Percentiles rank a stretch among this genome's conserved stretches.
Conservation (phyloP, 495 filamentous ascomycete genomes). For the Glonium stellatum region DNA sequence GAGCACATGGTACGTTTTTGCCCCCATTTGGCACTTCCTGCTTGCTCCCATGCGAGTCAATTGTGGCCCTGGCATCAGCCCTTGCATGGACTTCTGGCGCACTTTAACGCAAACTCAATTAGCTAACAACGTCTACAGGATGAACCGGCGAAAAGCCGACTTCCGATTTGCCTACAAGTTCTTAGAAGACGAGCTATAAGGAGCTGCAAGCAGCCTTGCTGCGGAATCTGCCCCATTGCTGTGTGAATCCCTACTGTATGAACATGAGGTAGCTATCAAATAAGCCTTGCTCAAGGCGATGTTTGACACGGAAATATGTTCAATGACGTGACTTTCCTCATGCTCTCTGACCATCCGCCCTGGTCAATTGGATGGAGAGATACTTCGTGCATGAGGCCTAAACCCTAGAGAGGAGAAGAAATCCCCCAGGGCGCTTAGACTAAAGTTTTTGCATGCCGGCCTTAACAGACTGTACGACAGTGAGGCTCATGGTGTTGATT, state of each 20-base stretch:
- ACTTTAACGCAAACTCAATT: neutral
- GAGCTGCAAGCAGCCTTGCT: neutral
- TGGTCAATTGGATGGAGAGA: neutral
- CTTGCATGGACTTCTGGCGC: neutral
- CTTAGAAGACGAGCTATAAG: constrained; percentile 78
- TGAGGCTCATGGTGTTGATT: no score
- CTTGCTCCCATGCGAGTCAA: neutral
- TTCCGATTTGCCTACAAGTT: constrained; percentile 99
- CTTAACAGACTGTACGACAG: no score
- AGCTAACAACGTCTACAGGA: constrained; percentile 52
- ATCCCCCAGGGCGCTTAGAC: no score
- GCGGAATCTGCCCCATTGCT: neutral
- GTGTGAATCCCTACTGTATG: constrained; percentile 1
- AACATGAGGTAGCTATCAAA: constrained; percentile 3
- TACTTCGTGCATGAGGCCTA: neutral
- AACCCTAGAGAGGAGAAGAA: no score
- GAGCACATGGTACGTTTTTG: constrained; percentile 80
- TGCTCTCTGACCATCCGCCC: neutral
- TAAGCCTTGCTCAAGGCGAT: neutral
- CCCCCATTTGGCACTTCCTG: constrained; percentile 1
- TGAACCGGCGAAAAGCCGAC: constrained; percentile 97
- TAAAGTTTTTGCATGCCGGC: no score
- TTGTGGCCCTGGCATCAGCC: neutral
- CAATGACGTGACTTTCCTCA: neutral
- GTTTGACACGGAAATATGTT: neutral